Conservation (phyloP, 2,329 filamentous ascomycete genomes). For the Didymella lethalis region DNA sequence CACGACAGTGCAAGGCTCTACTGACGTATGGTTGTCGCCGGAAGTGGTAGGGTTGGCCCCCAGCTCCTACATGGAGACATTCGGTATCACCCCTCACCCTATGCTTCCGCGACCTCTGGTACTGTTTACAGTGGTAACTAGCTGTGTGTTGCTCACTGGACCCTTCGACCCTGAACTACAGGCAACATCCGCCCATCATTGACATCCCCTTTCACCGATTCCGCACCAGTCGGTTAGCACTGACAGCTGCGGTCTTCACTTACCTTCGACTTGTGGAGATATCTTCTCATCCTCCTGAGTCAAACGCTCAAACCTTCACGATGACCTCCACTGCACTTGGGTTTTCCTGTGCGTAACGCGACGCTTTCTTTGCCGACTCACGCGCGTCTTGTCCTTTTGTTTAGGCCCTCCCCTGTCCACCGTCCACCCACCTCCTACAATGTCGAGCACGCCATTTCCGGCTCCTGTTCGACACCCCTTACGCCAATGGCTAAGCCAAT, state of each 20-base stretch:
- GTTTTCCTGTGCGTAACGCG: conserved; percentile 17
- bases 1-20: conserved; percentile 28
- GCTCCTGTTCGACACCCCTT: background rate
- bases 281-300: background rate
- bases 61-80: conserved; percentile 29
- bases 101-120: conserved; percentile 32
- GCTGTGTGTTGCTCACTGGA: conserved; percentile 15
- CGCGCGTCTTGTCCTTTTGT: conserved; percentile 14
- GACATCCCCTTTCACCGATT: conserved; percentile 2
- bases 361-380: conserved; percentile 23
- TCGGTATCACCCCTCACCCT: conserved; percentile 38
- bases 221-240: background rate
- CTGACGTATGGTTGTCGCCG: conserved; percentile 24
- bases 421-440: background rate
- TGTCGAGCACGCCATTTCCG: background rate
- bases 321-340: background rate
- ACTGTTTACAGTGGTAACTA: conserved; percentile 38
- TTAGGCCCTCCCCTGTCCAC: background rate
- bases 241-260: background rate
- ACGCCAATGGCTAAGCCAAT: background rate
- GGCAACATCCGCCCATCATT: conserved; percentile 12
- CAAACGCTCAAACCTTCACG: background rate
- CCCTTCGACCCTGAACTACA: background rate
- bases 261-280: background rate
- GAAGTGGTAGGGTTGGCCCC: conserved; percentile 33